Conservation (phyloP, 306 rosid genomes). For the Spatholobus suberectus region DNA sequence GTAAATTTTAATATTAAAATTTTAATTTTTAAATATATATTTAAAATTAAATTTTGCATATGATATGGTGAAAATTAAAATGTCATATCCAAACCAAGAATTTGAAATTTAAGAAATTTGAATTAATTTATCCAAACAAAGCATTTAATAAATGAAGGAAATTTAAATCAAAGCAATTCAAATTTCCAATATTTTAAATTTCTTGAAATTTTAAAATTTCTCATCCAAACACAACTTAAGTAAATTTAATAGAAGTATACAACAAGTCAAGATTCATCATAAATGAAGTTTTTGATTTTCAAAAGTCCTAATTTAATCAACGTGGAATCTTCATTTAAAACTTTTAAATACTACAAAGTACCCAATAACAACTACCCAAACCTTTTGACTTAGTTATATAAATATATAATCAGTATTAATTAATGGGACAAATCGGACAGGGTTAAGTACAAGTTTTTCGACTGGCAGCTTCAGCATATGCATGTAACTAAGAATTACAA, state of each 20-base stretch:
- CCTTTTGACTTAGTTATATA: background rate
- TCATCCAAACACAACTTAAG: no score
- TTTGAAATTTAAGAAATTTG: no score
- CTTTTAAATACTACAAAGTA: background rate
- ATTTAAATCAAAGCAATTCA: no score
- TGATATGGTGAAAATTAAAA: no score
- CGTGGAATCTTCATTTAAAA: background rate
- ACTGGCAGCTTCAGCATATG: background rate
- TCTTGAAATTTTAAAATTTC: no score
- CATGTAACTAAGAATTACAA: background rate
- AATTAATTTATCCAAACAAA: no score
- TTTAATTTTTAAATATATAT: no score
- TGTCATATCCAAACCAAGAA: no score
- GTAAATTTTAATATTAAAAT: no score
- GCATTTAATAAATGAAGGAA: no score
- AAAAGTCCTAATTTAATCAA: background rate
- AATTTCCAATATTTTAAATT: no score
- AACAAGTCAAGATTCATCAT: background rate
- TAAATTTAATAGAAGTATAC: background rate
- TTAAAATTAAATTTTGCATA: no score
- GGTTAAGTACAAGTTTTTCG: conserved; percentile 20
- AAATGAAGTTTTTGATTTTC: background rate
- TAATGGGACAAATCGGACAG: background rate
- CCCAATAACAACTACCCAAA: background rate
- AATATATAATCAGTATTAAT: background rate